Evolutionary conservation across 2,329 filamentous ascomycete genomes (phyloP), one percentile per base, ranked within the genome.

Genomic region (Colletotrichum lentis): DNA sequence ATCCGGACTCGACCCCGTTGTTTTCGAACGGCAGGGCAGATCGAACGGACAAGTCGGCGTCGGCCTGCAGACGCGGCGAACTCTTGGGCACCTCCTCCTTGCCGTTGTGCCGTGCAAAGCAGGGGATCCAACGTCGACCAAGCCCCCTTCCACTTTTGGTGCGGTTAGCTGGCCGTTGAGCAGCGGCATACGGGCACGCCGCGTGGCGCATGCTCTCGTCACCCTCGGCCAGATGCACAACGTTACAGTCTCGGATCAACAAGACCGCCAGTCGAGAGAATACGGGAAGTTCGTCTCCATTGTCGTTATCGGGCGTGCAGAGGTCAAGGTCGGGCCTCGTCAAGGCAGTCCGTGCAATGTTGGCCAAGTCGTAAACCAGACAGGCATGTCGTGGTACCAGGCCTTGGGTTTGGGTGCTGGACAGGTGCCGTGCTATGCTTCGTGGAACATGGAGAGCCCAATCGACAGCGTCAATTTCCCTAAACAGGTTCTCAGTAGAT

Each of bases 401-500:
- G 58, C 52, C 16, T 43, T 41, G 47, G 31, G 31, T 27, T 27
- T 8, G 6, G 16, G 49, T 35, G 49, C 16, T 27, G 31, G 16
- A 50, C 24, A 52, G 27, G 18, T 27, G n/a, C 27, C 8, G 7
- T 31, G 27, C 27, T 31, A 8, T 37, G 54, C 52, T 5, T 31
- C 37, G 54, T 46, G 31, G 27, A 16, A 46, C 43, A 20, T 31
- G 22, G 20, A 60, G 12, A 24, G 47, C 50, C 49, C 43, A 65
- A 65, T 68, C 55, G 50, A 60, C 55, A 43, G 43, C 46, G 62
- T 41, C 43, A 62, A 35, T 61, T 65, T 55, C 55, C 66, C 62
- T 65, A 68, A 68, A 68, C 66, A 56, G 50, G 66, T 60, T 66
- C 66, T 55, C 24, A 66, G 66, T 62, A 69, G 60, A 68, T 65